Percentiles rank a stretch among this genome's conserved stretches.
Evolutionary conservation across 305 asterid species (phyloP).

Genomic region (Ajuga reptans): DNA sequence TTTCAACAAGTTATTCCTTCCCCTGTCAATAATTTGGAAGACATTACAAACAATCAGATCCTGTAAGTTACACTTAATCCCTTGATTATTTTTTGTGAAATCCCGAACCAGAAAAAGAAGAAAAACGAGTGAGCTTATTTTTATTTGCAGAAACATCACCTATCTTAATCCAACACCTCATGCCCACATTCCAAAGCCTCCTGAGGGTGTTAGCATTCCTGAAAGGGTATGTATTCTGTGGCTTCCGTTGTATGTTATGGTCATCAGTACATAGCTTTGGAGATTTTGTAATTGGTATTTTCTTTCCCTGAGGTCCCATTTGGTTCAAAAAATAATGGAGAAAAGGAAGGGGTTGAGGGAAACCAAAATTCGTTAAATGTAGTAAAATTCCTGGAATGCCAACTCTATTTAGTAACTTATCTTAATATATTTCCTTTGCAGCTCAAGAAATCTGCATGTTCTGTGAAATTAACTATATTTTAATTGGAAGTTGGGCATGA

Average conservation of each 20-base stretch:
- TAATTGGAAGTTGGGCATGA: not conserved
- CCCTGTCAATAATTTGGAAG: conserved; percentile 53
- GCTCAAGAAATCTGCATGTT: not conserved
- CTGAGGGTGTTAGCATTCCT: conserved; percentile 60
- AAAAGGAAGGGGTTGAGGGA: not conserved
- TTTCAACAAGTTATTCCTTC: conserved; percentile 42
- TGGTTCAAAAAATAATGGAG: conserved; percentile 10
- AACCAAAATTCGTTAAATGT: not conserved
- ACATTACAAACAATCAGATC: conserved; percentile 46
- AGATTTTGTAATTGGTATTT: conserved; percentile 1
- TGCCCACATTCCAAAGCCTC: conserved; percentile 69
- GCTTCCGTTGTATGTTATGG: not conserved
- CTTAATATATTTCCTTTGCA: not conserved
- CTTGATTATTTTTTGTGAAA: not conserved
- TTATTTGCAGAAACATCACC: conserved; percentile 66
- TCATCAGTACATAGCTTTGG: not conserved
- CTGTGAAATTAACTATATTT: not conserved
- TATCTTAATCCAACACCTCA: conserved; percentile 73
- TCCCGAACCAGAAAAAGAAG: conserved; percentile 9
- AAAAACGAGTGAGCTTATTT: conserved; percentile 17
- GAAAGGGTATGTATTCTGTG: conserved; percentile 47
- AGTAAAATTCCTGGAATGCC: not conserved
- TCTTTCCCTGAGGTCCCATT: not conserved
- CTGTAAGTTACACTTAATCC: conserved; percentile 49
- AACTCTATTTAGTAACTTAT: not conserved